Conservation (phyloP, 2,329 filamentous ascomycete genomes). For the Periconia digitata region DNA sequence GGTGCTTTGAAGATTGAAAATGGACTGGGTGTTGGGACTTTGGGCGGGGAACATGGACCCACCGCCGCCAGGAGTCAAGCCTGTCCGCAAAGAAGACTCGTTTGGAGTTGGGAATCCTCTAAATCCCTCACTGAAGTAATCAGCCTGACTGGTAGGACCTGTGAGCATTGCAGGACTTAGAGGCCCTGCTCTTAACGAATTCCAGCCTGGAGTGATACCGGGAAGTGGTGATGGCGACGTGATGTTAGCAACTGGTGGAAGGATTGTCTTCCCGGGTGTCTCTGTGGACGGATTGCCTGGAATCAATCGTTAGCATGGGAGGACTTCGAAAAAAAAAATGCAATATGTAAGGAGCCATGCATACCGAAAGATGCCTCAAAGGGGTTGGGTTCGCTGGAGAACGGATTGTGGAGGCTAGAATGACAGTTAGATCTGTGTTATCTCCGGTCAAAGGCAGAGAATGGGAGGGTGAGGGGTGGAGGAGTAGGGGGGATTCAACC, state of each 20-base stretch:
- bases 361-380: conserved; percentile 90
- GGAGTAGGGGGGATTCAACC: conserved; percentile 1
- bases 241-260: conserved; percentile 86
- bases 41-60: conserved; percentile 96
- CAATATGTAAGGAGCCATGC: not conserved
- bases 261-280: conserved; percentile 71
- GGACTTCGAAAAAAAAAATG: not conserved
- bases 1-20: conserved; percentile 78
- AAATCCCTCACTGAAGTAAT: conserved; percentile 87
- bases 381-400: conserved; percentile 87
- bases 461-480: not conserved
- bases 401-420: conserved; percentile 47
- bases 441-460: not conserved
- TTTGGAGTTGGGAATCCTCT: conserved; percentile 91
- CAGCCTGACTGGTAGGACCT: conserved; percentile 68
- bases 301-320: not conserved
- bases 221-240: conserved; percentile 83
- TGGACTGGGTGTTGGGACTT: conserved; percentile 80
- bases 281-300: conserved; percentile 59
- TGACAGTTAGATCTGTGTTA: no score
- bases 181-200: conserved; percentile 87
- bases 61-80: conserved; percentile 89
- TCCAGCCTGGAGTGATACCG: conserved; percentile 77
- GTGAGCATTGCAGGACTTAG: conserved; percentile 97
- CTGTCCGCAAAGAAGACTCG: conserved; percentile 90